Conservation (phyloP, 1,284 basidiomycete genomes). For the Phenoliferia sp. region DNA sequence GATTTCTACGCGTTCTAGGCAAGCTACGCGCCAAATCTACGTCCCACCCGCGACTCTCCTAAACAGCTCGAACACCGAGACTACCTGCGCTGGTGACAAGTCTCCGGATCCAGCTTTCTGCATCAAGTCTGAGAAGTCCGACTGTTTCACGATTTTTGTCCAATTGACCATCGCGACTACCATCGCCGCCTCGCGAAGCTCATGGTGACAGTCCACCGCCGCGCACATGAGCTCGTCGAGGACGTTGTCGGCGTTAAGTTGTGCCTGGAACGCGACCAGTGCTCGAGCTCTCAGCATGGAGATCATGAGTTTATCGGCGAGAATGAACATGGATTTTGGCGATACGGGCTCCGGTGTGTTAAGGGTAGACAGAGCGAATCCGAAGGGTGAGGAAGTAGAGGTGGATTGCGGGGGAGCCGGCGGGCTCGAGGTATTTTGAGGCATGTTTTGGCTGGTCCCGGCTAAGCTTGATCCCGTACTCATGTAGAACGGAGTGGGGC, state of each 20-base stretch:
- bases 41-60: too few relatives aligned
- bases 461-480: too few relatives aligned
- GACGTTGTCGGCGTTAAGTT: slow-evolving; percentile 3
- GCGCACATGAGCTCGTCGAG: slow-evolving; percentile 6
- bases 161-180: neutral
- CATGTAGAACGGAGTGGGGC: too few relatives aligned
- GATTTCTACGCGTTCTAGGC: too few relatives aligned
- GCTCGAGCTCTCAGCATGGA: neutral
- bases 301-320: slow-evolving; percentile 6
- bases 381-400: neutral
- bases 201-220: neutral
- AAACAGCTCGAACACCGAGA: neutral
- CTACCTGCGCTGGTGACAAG: neutral
- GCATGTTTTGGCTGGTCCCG: too few relatives aligned
- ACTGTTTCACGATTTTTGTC: neutral
- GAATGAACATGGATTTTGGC: slow-evolving; percentile 12
- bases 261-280: neutral
- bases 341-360: neutral
- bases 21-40: too few relatives aligned
- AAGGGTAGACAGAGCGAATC: neutral
- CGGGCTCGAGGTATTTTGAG: too few relatives aligned
- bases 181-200: neutral
- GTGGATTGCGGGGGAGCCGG: too few relatives aligned
- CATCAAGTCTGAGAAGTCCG: neutral
- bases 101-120: neutral